phyloP scores from a whole-genome alignment of 2,329 filamentous ascomycete species.

The Rosellinia necatrix region DNA sequence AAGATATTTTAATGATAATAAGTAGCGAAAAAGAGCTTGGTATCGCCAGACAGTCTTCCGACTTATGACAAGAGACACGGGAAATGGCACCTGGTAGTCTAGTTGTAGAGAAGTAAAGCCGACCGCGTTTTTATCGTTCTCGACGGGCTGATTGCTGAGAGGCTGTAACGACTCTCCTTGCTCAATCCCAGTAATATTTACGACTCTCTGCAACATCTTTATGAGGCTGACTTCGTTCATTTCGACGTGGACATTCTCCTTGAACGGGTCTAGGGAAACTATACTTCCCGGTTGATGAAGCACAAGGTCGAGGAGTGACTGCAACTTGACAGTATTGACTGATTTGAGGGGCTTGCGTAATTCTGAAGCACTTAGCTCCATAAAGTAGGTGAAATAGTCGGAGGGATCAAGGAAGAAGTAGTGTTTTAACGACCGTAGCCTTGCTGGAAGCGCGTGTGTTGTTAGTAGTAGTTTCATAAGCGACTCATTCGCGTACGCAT shows the following conservation, averaged over 20 bases:
- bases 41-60: slow-evolving; percentile 97
- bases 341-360: slow-evolving; percentile 85
- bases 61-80: slow-evolving; percentile 91
- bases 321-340: slow-evolving; percentile 91
- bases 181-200: slow-evolving; percentile 94
- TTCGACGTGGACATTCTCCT: slow-evolving; percentile 95
- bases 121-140: slow-evolving; percentile 82
- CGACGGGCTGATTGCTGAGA: slow-evolving; percentile 68
- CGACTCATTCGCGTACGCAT: slow-evolving; percentile 93
- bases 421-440: slow-evolving; percentile 90
- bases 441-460: slow-evolving; percentile 85
- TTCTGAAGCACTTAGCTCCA: slow-evolving; percentile 88
- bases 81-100: slow-evolving; percentile 93
- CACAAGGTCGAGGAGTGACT: slow-evolving; percentile 93
- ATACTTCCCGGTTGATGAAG: slow-evolving; percentile 95
- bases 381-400: slow-evolving; percentile 97
- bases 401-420: slow-evolving; percentile 99
- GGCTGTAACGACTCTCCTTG: slow-evolving; percentile 82
- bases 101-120: slow-evolving; percentile 93
- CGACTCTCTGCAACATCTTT: slow-evolving; percentile 92
- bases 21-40: slow-evolving; percentile 92
- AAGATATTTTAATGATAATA: slow-evolving; percentile 85
- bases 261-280: slow-evolving; percentile 93
- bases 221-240: slow-evolving; percentile 96
- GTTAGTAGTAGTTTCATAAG: slow-evolving; percentile 89